Conservation (phyloP, 805 yeast genomes). For the Candida insectorum region DNA sequence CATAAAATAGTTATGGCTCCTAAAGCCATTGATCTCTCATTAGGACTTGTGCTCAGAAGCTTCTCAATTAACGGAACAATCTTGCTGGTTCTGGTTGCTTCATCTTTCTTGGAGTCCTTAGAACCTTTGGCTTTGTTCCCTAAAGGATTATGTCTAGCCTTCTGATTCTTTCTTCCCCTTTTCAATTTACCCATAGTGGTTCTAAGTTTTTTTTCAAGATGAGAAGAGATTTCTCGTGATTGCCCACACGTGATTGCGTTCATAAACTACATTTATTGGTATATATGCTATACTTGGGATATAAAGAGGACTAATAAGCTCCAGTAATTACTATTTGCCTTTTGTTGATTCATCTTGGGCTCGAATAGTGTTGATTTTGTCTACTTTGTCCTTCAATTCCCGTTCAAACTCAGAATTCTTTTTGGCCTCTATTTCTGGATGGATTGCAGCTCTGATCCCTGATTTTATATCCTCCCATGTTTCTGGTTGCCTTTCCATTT, state of each 20-base stretch:
- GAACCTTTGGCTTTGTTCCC: constrained; percentile 11
- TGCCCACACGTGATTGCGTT: too few relatives aligned
- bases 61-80: constrained; percentile 68
- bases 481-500: constrained; percentile 29
- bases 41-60: constrained; percentile 57
- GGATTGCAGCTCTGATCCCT: constrained; percentile 26
- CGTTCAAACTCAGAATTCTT: constrained; percentile 5
- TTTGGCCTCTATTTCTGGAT: constrained; percentile 20
- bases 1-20: constrained; percentile 67
- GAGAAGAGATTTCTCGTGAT: constrained; percentile 8
- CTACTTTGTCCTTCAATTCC: constrained; percentile 3
- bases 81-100: constrained; percentile 47
- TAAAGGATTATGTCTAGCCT: constrained; percentile 35
- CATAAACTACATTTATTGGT: too few relatives aligned
- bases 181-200: constrained; percentile 68
- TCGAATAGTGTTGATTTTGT: constrained; percentile 1
- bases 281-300: too few relatives aligned
- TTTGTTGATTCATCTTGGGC: too few relatives aligned
- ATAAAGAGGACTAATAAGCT: too few relatives aligned
- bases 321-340: too few relatives aligned
- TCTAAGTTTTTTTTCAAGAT: constrained; percentile 6
- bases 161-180: constrained; percentile 46
- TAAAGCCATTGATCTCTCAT: constrained; percentile 76
- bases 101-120: constrained; percentile 38
- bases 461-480: constrained; percentile 38